Evolutionary conservation across 2,329 filamentous ascomycete species (phyloP).

Genomic region (Sporothrix euskadiensis): DNA sequence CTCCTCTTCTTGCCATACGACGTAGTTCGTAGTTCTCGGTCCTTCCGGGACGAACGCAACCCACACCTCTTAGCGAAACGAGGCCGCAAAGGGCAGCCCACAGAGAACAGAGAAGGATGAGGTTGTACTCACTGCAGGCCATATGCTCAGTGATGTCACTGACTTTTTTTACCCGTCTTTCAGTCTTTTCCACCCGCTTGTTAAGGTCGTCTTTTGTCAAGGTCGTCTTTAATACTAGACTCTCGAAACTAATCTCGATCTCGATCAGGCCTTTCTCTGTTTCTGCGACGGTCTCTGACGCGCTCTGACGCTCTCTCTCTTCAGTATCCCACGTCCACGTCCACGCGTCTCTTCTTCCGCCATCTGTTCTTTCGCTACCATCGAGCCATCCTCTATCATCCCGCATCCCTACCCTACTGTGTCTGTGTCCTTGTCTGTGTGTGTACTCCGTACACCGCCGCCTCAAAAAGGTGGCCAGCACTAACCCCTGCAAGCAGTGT

Average conservation of each 20-base stretch:
- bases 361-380: background rate
- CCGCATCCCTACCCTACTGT: background rate
- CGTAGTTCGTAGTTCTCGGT: background rate
- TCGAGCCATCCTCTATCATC: background rate
- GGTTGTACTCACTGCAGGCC: conserved; percentile 7
- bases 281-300: too few relatives aligned
- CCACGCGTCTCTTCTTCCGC: background rate
- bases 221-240: background rate
- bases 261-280: background rate
- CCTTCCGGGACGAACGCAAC: conserved; percentile 2
- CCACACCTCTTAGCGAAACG: background rate
- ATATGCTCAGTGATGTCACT: conserved; percentile 13
- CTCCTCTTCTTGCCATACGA: too few relatives aligned
- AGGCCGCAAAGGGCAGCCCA: background rate
- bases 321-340: background rate
- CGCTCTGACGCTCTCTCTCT: background rate
- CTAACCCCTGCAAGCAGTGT: background rate
- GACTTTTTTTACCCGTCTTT: background rate
- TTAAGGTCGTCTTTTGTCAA: background rate
- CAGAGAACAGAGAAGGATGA: background rate
- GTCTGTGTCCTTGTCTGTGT: too few relatives aligned
- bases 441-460: too few relatives aligned
- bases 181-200: background rate
- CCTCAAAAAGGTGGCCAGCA: background rate
- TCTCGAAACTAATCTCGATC: background rate